Evolutionary conservation across 2,329 filamentous ascomycete genomes (phyloP).

Genomic region (Xylariaceae sp.): DNA sequence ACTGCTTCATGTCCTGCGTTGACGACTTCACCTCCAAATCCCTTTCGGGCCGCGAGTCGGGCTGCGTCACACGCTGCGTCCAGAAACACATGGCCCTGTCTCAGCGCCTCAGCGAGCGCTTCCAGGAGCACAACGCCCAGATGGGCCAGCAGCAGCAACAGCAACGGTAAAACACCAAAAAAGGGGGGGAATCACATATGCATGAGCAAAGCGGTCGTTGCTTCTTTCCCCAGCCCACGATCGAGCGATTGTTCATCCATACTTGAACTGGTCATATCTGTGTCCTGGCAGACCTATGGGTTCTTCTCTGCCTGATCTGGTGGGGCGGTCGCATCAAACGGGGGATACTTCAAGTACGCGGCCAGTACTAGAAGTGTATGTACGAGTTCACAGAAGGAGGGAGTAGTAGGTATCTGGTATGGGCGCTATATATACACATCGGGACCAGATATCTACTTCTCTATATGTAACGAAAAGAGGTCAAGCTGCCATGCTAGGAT

Average conservation of each 20-base stretch:
- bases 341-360: too few species aligned
- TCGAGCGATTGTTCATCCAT: too few species aligned
- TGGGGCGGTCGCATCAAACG: too few species aligned
- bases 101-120: conserved; percentile 88
- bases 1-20: conserved; percentile 96
- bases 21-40: conserved; percentile 99
- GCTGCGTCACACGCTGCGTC: conserved; percentile 93
- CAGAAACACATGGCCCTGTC: conserved; percentile 95
- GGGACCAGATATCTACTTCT: neutral
- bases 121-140: conserved; percentile 73
- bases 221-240: neutral
- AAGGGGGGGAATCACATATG: neutral
- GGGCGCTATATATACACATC: neutral
- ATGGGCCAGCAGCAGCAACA: conserved; percentile 61
- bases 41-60: conserved; percentile 83
- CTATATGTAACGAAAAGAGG: neutral
- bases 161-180: conserved; percentile 43
- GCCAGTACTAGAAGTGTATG: too few species aligned
- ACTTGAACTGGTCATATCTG: too few species aligned
- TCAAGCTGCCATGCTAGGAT: neutral
- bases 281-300: too few species aligned
- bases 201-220: neutral
- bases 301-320: too few species aligned
- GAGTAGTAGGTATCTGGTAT: neutral
- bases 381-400: too few species aligned